Evolutionary conservation across 2,329 filamentous ascomycete genomes (phyloP), one percentile per base, ranked within the genome.

Genomic region (Ophiocordyceps camponoti-floridani): DNA sequence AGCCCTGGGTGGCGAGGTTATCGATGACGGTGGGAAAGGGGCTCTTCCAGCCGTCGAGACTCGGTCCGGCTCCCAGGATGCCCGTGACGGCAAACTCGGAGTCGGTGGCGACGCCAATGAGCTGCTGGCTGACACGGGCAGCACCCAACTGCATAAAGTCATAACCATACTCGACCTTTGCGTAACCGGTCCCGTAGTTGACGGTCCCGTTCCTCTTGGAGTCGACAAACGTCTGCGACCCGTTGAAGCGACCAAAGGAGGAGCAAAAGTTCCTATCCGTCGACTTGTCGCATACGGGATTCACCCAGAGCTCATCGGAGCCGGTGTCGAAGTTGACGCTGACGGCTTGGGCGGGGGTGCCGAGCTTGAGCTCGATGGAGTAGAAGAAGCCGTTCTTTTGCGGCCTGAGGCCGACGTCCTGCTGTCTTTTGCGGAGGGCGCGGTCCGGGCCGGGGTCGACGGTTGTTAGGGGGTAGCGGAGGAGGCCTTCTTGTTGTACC

Each of bases 291-390:
- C 64, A 67, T 8, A 58, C 52, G 7, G 64, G 63, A 45, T 66
- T 64, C 35, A 67, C 61, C 64, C 63, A 67, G 5, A 65, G 55
- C 49, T 66, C 63, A 9, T 56, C 53, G 4, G 63, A 65, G 14
- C 62, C 62, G 0, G 64, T 66, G 47, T 67, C 63, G 43, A 67
- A 57, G 47, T 62, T 57, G 47, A 66, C 60, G 31, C 54, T 60
- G 41, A 66, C 59, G 4, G 50, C 45, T 45, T 65, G 62, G 5
- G 55, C 54, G 4, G 64, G 64, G 0, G 58, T 63, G 9, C 64
- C 64, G 33, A 67, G 51, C 12, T 49, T 47, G 18, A 67, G 47
- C 14, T 63, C 58, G 41, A 65, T 61, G 37, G 58, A 61, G 53
- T 67, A 64, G 45, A 61, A 59, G 47, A 58, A 60, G 9, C 58